Evolutionary conservation across 768 basidiomycete species (phyloP).

Genomic region (Russula vinacea): DNA sequence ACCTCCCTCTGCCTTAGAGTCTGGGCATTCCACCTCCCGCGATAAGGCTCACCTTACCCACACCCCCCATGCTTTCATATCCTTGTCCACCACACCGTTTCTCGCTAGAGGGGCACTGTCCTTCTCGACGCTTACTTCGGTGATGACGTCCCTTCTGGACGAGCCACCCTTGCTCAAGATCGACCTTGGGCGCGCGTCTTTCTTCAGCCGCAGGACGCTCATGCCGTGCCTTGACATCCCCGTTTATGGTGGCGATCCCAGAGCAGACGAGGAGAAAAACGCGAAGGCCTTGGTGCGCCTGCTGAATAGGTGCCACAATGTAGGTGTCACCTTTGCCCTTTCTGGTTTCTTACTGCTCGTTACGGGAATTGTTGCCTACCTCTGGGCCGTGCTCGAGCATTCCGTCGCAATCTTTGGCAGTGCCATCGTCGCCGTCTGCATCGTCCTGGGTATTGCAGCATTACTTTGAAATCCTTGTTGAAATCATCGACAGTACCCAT

Average conservation of each 20-base stretch:
- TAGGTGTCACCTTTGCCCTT: slow-evolving; percentile 21
- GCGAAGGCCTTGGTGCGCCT: slow-evolving; percentile 18
- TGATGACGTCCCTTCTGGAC: slow-evolving; percentile 10
- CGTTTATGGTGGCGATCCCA: neutral
- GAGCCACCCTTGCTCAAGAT: slow-evolving; percentile 22
- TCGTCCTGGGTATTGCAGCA: slow-evolving; percentile 18
- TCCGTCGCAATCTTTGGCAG: slow-evolving; percentile 27
- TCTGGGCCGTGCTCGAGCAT: slow-evolving; percentile 22
- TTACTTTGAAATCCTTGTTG: slow-evolving; percentile 6
- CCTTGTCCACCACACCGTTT: slow-evolving; percentile 1
- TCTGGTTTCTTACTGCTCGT: slow-evolving; percentile 23
- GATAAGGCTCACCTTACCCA: neutral
- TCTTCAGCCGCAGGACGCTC: neutral
- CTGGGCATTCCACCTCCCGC: slow-evolving; percentile 9
- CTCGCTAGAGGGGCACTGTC: slow-evolving; percentile 1
- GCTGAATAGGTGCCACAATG: slow-evolving; percentile 23
- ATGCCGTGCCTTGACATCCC: neutral
- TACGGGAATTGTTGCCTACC: slow-evolving; percentile 21
- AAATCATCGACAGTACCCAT: neutral
- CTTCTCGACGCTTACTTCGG: neutral
- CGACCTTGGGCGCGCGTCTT: slow-evolving; percentile 17
- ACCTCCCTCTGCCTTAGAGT: slow-evolving; percentile 18
- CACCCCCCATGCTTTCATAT: neutral
- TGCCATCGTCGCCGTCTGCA: slow-evolving; percentile 16
- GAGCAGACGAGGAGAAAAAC: slow-evolving; percentile 20